These are phyloP conservation scores for Schoenoplectus tabernaemontani DNA, from an alignment of 202 grass and related monocot genomes.

Conservation along the genomic window DNA sequence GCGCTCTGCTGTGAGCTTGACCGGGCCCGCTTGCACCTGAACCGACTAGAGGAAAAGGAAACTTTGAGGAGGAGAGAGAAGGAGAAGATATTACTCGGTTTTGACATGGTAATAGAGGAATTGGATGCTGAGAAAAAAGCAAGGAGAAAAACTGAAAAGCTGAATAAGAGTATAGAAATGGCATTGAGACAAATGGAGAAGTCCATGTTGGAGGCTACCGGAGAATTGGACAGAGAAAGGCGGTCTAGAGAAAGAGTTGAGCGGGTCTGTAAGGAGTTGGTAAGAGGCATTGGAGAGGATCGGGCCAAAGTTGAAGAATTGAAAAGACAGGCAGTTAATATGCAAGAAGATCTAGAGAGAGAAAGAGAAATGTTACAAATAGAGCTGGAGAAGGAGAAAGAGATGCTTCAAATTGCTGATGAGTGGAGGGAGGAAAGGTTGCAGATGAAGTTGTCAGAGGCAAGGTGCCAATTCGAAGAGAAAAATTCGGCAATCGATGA, in stretches of 20 bases:
- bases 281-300: slow-evolving; percentile 38
- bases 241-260: slow-evolving; percentile 42
- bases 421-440: slow-evolving; percentile 83
- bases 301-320: slow-evolving; percentile 37
- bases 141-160: slow-evolving; percentile 42
- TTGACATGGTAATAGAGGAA: slow-evolving; percentile 32
- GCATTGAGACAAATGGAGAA: slow-evolving; percentile 36
- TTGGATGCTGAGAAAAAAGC: slow-evolving; percentile 48
- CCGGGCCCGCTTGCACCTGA: slow-evolving; percentile 29
- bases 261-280: slow-evolving; percentile 53
- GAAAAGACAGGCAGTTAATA: slow-evolving; percentile 11
- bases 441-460: slow-evolving; percentile 82
- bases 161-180: slow-evolving; percentile 42
- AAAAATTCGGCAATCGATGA: slow-evolving; percentile 64
- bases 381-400: slow-evolving; percentile 57
- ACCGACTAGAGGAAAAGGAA: slow-evolving; percentile 33
- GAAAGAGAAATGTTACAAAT: slow-evolving; percentile 34
- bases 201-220: slow-evolving; percentile 25
- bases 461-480: slow-evolving; percentile 78
- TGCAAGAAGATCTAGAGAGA: slow-evolving; percentile 37
- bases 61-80: slow-evolving; percentile 39
- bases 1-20: slow-evolving; percentile 54
- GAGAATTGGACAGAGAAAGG: slow-evolving; percentile 55
- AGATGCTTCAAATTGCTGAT: slow-evolving; percentile 71
- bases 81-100: slow-evolving; percentile 44